Evolutionary conservation across 83 land plant genomes (phyloP).

Genomic region (Thuja plicata): DNA sequence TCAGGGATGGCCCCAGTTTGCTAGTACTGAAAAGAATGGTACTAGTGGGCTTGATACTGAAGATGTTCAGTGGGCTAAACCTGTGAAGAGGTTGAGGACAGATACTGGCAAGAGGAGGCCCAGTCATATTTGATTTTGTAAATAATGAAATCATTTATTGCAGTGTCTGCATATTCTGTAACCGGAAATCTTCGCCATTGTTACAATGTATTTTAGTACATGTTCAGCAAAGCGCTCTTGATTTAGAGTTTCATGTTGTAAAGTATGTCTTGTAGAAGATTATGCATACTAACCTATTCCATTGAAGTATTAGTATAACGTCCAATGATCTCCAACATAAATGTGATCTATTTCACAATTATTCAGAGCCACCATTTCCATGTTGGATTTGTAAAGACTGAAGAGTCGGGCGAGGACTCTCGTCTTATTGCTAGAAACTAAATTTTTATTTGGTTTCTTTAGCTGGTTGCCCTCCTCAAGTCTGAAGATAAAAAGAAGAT

Average conservation of each 20-base stretch:
- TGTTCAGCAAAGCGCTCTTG: conserved; percentile 15
- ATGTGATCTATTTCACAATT: background rate
- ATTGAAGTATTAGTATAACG: background rate
- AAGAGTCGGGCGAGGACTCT: background rate
- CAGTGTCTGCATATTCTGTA: conserved; percentile 8
- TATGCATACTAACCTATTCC: conserved; percentile 8
- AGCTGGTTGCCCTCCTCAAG: background rate
- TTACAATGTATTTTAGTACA: conserved; percentile 17
- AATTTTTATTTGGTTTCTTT: background rate
- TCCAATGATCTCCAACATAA: background rate
- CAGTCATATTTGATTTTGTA: conserved; percentile 58
- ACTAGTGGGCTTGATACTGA: conserved; percentile 27
- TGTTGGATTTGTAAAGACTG: background rate
- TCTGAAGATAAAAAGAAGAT: background rate
- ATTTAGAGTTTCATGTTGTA: conserved; percentile 17
- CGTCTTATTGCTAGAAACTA: background rate
- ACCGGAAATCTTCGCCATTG: conserved; percentile 12
- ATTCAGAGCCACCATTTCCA: background rate
- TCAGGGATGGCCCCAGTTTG: conserved; percentile 36
- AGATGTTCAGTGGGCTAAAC: conserved; percentile 66
- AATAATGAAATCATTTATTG: conserved; percentile 18
- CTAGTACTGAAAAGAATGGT: conserved; percentile 23
- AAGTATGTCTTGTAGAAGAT: conserved; percentile 14
- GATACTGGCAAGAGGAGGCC: conserved; percentile 80
- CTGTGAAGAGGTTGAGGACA: conserved; percentile 83